Conservation (phyloP, 176 grass and related monocot genomes). For the Poa pratensis region DNA sequence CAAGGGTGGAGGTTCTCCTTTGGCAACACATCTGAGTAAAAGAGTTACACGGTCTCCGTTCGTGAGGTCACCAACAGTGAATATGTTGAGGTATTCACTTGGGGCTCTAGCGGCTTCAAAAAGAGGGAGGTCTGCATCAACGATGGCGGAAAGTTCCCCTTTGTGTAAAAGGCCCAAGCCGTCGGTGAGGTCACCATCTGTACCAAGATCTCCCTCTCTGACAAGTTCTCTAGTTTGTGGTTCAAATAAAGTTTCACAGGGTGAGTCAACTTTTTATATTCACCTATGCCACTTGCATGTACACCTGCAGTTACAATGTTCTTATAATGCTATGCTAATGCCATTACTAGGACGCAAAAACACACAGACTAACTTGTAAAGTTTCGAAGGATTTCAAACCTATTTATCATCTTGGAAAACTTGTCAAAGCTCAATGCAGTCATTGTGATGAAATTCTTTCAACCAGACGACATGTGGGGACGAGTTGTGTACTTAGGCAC, state of each 20-base stretch:
- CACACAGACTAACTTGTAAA: no score
- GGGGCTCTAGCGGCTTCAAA: not conserved
- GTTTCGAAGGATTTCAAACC: no score
- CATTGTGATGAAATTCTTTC: no score
- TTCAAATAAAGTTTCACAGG: not conserved
- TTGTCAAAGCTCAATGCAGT: no score
- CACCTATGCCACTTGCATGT: not conserved
- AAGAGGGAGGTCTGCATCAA: not conserved
- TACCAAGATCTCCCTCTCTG: not conserved
- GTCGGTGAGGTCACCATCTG: not conserved
- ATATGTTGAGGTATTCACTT: no score
- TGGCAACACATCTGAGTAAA: not conserved
- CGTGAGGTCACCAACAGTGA: no score
- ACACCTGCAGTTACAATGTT: not conserved
- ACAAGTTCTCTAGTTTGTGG: not conserved
- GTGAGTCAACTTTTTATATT: not conserved
- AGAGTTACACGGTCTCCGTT: no score
- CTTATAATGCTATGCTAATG: no score
- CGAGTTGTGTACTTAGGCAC: no score
- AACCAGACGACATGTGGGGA: no score
- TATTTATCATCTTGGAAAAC: no score
- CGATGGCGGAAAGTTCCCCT: not conserved
- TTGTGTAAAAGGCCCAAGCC: not conserved
- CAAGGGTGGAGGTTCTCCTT: not conserved
- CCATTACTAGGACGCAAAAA: no score